phyloP scores from a whole-genome alignment of 106 monocot genomes.

The Dioscorea dumetorum region DNA sequence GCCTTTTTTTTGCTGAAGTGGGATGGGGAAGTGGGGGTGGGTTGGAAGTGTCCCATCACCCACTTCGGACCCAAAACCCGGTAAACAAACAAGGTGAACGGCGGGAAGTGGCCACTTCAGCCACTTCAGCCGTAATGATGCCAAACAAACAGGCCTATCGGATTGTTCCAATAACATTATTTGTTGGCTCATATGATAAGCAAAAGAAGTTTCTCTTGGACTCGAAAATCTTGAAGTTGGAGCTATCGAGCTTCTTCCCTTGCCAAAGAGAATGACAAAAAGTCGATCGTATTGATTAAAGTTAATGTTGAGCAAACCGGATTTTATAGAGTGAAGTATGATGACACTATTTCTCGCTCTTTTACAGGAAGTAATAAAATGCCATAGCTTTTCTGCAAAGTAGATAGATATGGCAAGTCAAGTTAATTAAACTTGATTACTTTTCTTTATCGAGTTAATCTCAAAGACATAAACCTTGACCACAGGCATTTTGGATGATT shows the following conservation, averaged over 20 bases:
- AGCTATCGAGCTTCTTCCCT: not conserved
- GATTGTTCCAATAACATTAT: conserved; percentile 1
- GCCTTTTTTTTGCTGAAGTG: too few species aligned
- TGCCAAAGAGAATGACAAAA: not conserved
- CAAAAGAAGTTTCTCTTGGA: conserved; percentile 2
- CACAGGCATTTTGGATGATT: conserved; percentile 1
- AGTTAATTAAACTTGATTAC: not conserved
- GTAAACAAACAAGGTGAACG: too few species aligned
- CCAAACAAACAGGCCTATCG: not conserved
- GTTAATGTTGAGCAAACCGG: conserved; percentile 6
- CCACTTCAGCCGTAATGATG: too few species aligned
- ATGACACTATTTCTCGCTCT: not conserved
- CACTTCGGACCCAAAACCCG: too few species aligned
- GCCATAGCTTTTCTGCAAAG: not conserved
- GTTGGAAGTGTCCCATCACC: too few species aligned
- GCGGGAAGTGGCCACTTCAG: too few species aligned
- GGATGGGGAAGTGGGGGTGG: too few species aligned
- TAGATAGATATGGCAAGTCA: not conserved
- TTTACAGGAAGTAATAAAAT: not conserved
- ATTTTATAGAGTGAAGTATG: conserved; percentile 2
- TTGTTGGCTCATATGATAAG: not conserved
- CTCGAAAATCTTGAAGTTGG: not conserved
- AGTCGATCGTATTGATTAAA: not conserved
- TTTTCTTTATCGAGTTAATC: not conserved
- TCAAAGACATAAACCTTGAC: not conserved